phyloP scores from a whole-genome alignment of 306 rosid genomes.

The Bauhinia variegata region DNA sequence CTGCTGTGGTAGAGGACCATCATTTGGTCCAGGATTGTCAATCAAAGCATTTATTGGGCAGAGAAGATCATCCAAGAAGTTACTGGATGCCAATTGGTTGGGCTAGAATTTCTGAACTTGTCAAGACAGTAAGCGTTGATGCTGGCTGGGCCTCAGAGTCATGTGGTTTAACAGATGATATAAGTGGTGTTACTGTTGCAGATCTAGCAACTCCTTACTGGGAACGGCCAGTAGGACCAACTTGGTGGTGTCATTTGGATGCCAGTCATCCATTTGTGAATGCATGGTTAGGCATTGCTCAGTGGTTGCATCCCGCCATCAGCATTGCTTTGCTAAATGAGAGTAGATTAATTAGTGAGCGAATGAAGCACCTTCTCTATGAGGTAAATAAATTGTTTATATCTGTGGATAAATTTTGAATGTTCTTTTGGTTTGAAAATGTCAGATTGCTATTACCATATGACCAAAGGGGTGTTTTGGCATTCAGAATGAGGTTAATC shows the following conservation, averaged over 20 bases:
- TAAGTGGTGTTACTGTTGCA: conserved; percentile 51
- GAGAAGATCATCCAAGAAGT: conserved; percentile 46
- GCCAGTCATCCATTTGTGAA: conserved; percentile 61
- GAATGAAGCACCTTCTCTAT: conserved; percentile 81
- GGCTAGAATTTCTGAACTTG: conserved; percentile 61
- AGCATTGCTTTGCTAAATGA: conserved; percentile 78
- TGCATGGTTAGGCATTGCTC: conserved; percentile 76
- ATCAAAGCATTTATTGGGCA: conserved; percentile 16
- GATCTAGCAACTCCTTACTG: conserved; percentile 80
- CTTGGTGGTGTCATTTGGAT: conserved; percentile 94
- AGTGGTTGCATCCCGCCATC: conserved; percentile 89
- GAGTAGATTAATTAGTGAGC: conserved; percentile 75
- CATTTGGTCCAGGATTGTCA: conserved; percentile 10
- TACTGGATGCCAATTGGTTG: conserved; percentile 70
- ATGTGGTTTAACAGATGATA: conserved; percentile 43
- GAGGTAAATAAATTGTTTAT: conserved; percentile 54
- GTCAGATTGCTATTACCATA: conserved; percentile 9
- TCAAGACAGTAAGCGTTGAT: conserved; percentile 44
- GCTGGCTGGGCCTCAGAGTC: conserved; percentile 41
- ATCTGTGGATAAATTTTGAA: background rate
- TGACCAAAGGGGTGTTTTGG: background rate
- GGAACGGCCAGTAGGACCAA: conserved; percentile 84
- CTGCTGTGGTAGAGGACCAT: conserved; percentile 16
- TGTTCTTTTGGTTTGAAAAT: background rate
- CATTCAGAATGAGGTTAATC: background rate